phyloP scores from a whole-genome alignment of 495 filamentous ascomycete species.

The Symbiotaphrina buchneri region DNA sequence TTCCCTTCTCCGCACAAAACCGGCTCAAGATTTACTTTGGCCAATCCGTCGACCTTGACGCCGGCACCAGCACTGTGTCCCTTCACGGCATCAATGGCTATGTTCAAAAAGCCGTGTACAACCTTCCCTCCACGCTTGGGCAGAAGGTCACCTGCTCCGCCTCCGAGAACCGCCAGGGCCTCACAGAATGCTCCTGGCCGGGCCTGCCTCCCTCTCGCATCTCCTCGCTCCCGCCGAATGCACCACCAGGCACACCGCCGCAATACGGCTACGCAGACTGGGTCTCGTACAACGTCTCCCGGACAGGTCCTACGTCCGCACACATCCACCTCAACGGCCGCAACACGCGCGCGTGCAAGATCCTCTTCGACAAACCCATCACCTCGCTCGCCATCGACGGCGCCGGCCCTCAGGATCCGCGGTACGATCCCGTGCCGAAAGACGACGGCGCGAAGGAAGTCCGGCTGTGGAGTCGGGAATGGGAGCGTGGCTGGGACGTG shows the following conservation, averaged over 20 bases:
- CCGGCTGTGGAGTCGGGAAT: slow-evolving; percentile 51
- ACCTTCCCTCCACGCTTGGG: slow-evolving; percentile 47
- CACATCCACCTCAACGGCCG: slow-evolving; percentile 34
- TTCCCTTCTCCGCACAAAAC: slow-evolving; percentile 62
- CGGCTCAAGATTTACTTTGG: slow-evolving; percentile 75
- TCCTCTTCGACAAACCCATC: slow-evolving; percentile 39
- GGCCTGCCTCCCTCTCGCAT: too few relatives aligned
- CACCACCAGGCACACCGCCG: slow-evolving; percentile 18
- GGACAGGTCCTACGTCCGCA: slow-evolving; percentile 15
- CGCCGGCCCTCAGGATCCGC: slow-evolving; percentile 23
- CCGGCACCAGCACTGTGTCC: slow-evolving; percentile 39
- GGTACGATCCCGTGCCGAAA: slow-evolving; percentile 30
- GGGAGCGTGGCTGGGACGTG: slow-evolving; percentile 54
- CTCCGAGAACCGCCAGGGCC: slow-evolving; percentile 14
- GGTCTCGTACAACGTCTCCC: slow-evolving; percentile 39
- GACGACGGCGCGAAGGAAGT: slow-evolving; percentile 28
- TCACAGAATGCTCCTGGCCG: slow-evolving; percentile 46
- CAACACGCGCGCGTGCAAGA: slow-evolving; percentile 48
- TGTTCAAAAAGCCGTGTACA: slow-evolving; percentile 37
- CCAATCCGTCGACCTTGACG: slow-evolving; percentile 61
- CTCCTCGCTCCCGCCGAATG: too few relatives aligned
- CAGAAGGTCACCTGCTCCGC: slow-evolving; percentile 29
- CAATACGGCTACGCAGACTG: slow-evolving; percentile 26
- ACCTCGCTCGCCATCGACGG: slow-evolving; percentile 34
- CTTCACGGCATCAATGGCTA: slow-evolving; percentile 53